Conservation (phyloP, 2,329 filamentous ascomycete genomes). For the Monilinia fructicola region DNA sequence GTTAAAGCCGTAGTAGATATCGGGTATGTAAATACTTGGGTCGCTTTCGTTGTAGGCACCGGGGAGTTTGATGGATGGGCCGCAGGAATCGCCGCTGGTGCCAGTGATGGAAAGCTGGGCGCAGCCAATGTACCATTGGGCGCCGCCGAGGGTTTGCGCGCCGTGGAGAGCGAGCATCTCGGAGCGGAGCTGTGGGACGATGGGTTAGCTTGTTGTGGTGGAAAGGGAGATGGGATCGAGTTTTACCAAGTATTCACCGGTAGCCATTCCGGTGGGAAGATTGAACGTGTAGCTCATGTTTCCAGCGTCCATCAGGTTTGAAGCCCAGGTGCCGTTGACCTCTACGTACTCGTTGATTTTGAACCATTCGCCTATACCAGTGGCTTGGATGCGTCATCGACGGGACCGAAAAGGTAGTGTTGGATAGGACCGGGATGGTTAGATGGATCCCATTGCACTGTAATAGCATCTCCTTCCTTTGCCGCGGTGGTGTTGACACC, state of each 20-base stretch:
- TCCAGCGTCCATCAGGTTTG: constrained; percentile 36
- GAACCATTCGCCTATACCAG: constrained; percentile 39
- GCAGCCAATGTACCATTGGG: constrained; percentile 35
- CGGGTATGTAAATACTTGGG: constrained; percentile 32
- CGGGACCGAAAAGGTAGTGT: constrained; percentile 43
- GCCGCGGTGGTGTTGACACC: constrained; percentile 41
- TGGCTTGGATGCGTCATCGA: constrained; percentile 35
- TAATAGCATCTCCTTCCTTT: constrained; percentile 42
- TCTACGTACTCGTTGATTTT: constrained; percentile 40
- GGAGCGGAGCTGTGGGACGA: constrained; percentile 28
- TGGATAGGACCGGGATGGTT: constrained; percentile 44
- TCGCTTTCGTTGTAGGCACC: constrained; percentile 32
- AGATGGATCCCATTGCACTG: constrained; percentile 44
- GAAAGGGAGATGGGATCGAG: neutral
- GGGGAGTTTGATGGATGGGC: constrained; percentile 32
- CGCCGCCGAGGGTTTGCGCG: constrained; percentile 31
- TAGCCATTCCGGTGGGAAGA: constrained; percentile 30
- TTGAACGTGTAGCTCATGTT: constrained; percentile 35
- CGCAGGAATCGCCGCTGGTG: constrained; percentile 25
- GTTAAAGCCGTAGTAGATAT: constrained; percentile 32
- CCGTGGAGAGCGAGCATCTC: constrained; percentile 36
- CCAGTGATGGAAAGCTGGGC: constrained; percentile 35
- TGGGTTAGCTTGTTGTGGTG: neutral
- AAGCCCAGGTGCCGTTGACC: constrained; percentile 39
- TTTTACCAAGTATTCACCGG: constrained; percentile 33